phyloP scores from a whole-genome alignment of 148 eudicot genomes.

The Rhododendron molle region DNA sequence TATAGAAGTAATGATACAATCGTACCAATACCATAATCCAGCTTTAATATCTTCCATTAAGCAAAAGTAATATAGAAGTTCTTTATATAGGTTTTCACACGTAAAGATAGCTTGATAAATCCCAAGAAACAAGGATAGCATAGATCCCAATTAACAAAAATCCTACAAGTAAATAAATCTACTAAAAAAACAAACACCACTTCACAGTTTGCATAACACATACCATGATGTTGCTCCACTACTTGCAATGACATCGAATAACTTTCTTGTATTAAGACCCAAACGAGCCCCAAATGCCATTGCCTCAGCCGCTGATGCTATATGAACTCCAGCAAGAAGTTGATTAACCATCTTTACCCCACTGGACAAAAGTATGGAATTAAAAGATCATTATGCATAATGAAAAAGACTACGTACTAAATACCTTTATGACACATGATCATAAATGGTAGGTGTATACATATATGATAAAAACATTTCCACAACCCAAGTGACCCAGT shows the following conservation, averaged over 20 bases:
- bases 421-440: neutral
- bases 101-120: neutral
- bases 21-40: neutral
- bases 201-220: slow-evolving; percentile 10
- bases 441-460: neutral
- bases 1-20: neutral
- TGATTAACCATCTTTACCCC: slow-evolving; percentile 99
- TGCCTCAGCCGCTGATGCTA: slow-evolving; percentile 98
- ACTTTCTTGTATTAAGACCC: slow-evolving; percentile 67
- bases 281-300: slow-evolving; percentile 93
- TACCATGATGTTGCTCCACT: slow-evolving; percentile 96
- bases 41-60: neutral
- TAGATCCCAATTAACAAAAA: neutral
- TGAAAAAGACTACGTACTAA: neutral
- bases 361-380: slow-evolving; percentile 31
- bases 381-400: neutral
- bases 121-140: neutral
- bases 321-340: slow-evolving; percentile 99
- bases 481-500: neutral
- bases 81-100: neutral
- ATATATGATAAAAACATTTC: neutral
- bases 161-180: neutral
- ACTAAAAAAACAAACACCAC: neutral
- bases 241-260: slow-evolving; percentile 60
- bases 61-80: neutral